Base-by-base conservation (phyloP, 2,329 filamentous ascomycete genomes). In the Thelonectria blattea region DNA sequence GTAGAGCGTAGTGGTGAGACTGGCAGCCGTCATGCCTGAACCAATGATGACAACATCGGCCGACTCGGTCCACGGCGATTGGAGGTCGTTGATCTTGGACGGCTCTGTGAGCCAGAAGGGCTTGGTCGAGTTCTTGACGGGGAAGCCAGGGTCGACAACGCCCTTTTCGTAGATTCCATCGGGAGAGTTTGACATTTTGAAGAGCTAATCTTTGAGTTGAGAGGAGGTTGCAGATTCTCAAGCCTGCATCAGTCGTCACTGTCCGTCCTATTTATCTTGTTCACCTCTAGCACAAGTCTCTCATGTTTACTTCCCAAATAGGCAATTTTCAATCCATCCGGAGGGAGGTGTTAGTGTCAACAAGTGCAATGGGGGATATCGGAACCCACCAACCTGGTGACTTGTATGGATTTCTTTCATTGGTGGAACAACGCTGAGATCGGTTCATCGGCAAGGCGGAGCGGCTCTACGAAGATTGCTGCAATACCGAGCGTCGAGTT, bases 151-250 rank as follows among this genome's bases (percentile, higher is more conserved):
- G 50, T 68, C 58, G 42, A 68, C 42, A 3, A 67, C 32, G 10
- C 66, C 65, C 43, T 64, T 61, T 43, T 66, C 64, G 58, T 68
- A 64, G 43, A 70, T 62, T 12, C 65, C 64, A 24, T 67, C 66
- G 8, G 57, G 55, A 8, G 65, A 58, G 10, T 56, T 52, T 12
- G 65, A 66, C 65, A 68, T 68, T 50, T 51, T 51, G 27, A 30
- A 10, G 27, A 30, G 27, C 2, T 24, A 7, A 9, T 30, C 4
- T 30, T 30, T 30, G 5, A 7, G 24, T 37, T 37, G 7, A 37
- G 34, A 37, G 14, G 9, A 34, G 10, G 34, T 37, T 37, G 34
- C 7, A 37, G 34, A 5, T 37, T 2, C 11, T 15, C 15, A 14
- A 37, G 34, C 15, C 32, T 37, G 11, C 2, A 37, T 8, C 4